Evolutionary conservation across 2,329 filamentous ascomycete species (phyloP).

Genomic region (Coccinonectria pachysandricola): DNA sequence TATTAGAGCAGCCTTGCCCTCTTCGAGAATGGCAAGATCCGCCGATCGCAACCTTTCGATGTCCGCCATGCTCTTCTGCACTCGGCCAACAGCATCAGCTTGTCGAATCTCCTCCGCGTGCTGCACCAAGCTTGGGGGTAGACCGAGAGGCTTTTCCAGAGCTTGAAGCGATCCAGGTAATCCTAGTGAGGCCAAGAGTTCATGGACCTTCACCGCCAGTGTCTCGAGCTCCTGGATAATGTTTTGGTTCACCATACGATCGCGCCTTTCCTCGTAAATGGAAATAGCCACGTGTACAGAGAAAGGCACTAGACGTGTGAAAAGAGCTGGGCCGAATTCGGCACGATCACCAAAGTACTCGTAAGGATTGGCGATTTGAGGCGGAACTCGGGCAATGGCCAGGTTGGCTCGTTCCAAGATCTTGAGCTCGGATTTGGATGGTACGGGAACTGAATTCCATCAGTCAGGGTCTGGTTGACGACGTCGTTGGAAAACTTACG

Average conservation of each 20-base stretch:
- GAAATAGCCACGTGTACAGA: constrained; percentile 91
- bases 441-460: constrained; percentile 53
- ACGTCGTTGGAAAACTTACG: constrained; percentile 34
- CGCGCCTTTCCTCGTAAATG: constrained; percentile 85
- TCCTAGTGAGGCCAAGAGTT: constrained; percentile 70
- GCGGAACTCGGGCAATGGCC: constrained; percentile 69
- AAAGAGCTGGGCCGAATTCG: constrained; percentile 75
- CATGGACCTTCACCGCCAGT: constrained; percentile 70
- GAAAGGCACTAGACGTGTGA: constrained; percentile 87
- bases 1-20: constrained; percentile 67
- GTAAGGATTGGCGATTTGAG: constrained; percentile 71
- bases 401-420: constrained; percentile 80
- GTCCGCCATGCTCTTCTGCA: constrained; percentile 74
- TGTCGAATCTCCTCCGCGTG: constrained; percentile 93
- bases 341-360: constrained; percentile 69
- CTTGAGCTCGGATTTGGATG: constrained; percentile 79
- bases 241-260: constrained; percentile 79
- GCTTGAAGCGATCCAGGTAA: constrained; percentile 89
- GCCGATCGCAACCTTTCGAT: constrained; percentile 80
- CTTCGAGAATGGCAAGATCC: constrained; percentile 68
- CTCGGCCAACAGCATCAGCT: constrained; percentile 69
- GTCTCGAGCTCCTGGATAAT: constrained; percentile 78
- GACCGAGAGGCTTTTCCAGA: constrained; percentile 82
- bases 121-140: constrained; percentile 75
- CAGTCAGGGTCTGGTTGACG: constrained; percentile 13